These are phyloP conservation scores for Annona cherimola DNA, from an alignment of 164 flowering plant genomes.

Conservation along the genomic window DNA sequence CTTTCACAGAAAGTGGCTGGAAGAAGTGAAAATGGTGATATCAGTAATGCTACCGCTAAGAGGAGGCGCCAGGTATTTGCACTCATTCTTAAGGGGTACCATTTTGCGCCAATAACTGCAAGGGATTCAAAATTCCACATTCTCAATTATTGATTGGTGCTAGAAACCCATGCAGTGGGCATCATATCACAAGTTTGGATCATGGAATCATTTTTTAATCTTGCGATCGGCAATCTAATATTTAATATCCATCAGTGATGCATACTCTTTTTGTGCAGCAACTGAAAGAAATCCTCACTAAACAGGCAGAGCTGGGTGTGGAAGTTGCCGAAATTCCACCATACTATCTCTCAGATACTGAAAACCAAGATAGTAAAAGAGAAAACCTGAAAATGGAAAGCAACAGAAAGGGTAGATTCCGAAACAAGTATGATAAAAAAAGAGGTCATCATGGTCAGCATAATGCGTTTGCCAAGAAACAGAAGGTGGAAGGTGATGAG, in stretches of 20 bases:
- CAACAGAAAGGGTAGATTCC: slow-evolving; percentile 35
- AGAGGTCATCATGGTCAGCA: slow-evolving; percentile 27
- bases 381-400: slow-evolving; percentile 16
- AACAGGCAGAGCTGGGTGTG: slow-evolving; percentile 87
- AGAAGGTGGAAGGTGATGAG: slow-evolving; percentile 19
- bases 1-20: slow-evolving; percentile 41
- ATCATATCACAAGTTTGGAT: neutral
- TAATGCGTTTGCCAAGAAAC: slow-evolving; percentile 35
- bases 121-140: neutral
- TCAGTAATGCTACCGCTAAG: slow-evolving; percentile 33
- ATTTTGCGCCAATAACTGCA: no score
- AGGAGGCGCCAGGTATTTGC: slow-evolving; percentile 54
- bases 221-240: neutral
- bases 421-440: slow-evolving; percentile 43
- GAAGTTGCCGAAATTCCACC: slow-evolving; percentile 91
- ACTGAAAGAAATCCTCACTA: slow-evolving; percentile 79
- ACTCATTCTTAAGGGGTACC: neutral
- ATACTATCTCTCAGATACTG: slow-evolving; percentile 52
- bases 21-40: slow-evolving; percentile 24
- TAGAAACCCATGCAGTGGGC: no score
- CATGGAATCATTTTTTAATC: neutral
- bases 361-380: slow-evolving; percentile 21
- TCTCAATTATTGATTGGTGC: no score
- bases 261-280: slow-evolving; percentile 41
- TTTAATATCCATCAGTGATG: neutral